Base-by-base conservation (phyloP, 2,329 filamentous ascomycete genomes). In the Monosporascus sp. region DNA sequence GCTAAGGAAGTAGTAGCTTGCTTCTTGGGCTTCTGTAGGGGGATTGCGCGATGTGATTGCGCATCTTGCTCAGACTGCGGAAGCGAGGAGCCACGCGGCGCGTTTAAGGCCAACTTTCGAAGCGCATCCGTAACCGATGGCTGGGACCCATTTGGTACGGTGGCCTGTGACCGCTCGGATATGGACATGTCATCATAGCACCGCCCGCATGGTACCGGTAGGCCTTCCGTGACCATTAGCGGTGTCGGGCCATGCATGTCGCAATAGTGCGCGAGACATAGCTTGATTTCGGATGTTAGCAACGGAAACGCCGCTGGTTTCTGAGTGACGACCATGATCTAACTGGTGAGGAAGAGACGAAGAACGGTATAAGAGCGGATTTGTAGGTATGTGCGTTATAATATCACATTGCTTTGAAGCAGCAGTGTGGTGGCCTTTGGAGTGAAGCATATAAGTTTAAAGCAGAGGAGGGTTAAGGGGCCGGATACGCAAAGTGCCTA, bases 221-320 rank as follows among this genome's bases (percentile, higher is more conserved):
- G 70, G 48, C 83, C 83, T 66, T 88, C 83, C 37, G 84, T 88
- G 63, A 87, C 84, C 80, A 88, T 85, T 54, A 88, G 69, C 48
- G 84, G 84, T 47, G 84, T 87, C 48, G 84, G 84, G 57, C 84
- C 84, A 70, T 88, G 84, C 57, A 82, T 76, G 68, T 88, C 84
- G 75, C 84, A 88, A 66, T 87, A 87, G 68, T 87, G 84, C 63
- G 84, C 84, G 62, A 88, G 76, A 67, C 83, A 86, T 65, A 87
- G 72, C 84, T 87, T 79, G 54, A 82, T 59, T 48, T 66, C 61
- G 17, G 67, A 64, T 22, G 67, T 77, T 64, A 77, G 72, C 65
- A 73, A 55, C 37, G 65, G 59, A 38, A 63, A 61, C 44, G 61
- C 50, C 31, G 58, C 48, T 41, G 61, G 56, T 47, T 58, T 57